These are phyloP conservation scores for Lachnum nothofagi DNA, from an alignment of 2,329 filamentous ascomycete species.

Conservation along the genomic window DNA sequence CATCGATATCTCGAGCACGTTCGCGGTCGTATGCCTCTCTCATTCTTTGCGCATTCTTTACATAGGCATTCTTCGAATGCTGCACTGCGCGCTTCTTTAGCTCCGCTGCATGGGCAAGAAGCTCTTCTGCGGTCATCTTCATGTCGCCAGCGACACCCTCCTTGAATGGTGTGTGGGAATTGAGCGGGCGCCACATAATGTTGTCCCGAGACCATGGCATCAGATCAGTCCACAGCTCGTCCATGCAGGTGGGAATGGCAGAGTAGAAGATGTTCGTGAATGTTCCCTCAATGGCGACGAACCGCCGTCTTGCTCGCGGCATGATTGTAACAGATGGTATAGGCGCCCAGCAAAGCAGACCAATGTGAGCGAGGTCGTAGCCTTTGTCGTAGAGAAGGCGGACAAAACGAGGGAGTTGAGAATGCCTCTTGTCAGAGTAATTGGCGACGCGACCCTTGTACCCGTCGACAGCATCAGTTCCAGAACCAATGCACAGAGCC, in stretches of 20 bases:
- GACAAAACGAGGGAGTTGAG: neutral
- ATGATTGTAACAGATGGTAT: neutral
- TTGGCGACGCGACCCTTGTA: neutral
- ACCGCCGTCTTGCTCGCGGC: neutral
- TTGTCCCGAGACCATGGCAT: neutral
- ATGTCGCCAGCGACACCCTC: neutral
- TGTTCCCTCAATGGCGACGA: neutral
- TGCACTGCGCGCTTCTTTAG: neutral
- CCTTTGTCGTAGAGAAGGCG: neutral
- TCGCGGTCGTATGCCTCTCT: neutral
- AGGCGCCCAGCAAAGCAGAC: constrained; percentile 1
- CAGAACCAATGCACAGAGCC: neutral
- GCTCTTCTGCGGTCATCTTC: neutral
- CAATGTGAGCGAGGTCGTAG: neutral
- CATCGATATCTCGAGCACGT: neutral
- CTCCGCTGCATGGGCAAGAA: neutral
- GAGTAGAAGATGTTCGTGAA: neutral
- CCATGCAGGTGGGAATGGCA: neutral
- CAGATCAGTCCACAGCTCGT: neutral
- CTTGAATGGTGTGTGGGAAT: neutral
- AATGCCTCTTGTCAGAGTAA: neutral
- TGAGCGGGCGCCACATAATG: neutral
- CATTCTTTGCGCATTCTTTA: neutral
- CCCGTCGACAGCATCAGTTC: neutral
- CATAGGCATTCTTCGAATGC: neutral